These are phyloP conservation scores for Yarrowia divulgata DNA, from an alignment of 805 yeast genomes.

Conservation along the genomic window DNA sequence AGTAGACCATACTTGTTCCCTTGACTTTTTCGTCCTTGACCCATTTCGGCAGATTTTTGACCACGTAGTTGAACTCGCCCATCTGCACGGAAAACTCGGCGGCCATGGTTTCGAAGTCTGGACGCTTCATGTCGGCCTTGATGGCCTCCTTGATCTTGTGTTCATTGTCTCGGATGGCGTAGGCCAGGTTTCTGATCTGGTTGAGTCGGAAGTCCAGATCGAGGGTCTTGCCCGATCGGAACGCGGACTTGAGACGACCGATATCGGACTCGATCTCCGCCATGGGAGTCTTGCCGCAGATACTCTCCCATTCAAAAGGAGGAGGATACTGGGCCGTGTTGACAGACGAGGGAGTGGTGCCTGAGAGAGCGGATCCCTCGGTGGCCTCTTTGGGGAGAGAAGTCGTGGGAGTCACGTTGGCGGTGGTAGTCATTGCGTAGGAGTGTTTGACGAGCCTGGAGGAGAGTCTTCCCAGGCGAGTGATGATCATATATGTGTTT, in stretches of 20 bases:
- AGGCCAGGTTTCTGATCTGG: slow-evolving; percentile 72
- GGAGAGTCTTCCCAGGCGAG: not conserved
- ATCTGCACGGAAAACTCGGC: slow-evolving; percentile 62
- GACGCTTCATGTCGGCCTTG: slow-evolving; percentile 69
- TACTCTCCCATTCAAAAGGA: slow-evolving; percentile 22
- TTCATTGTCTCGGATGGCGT: slow-evolving; percentile 64
- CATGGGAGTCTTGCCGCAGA: slow-evolving; percentile 17
- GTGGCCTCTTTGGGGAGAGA: not conserved
- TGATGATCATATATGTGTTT: not conserved
- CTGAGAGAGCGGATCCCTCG: too few species aligned
- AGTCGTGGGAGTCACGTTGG: slow-evolving; percentile 1
- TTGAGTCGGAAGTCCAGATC: slow-evolving; percentile 62
- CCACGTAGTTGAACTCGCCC: slow-evolving; percentile 65
- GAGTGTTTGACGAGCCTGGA: not conserved
- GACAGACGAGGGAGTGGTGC: not conserved
- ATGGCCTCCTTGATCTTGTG: slow-evolving; percentile 65
- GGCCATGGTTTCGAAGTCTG: slow-evolving; percentile 65
- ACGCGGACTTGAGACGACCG: slow-evolving; percentile 49
- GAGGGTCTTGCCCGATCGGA: slow-evolving; percentile 57
- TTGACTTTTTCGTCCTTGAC: slow-evolving; percentile 55
- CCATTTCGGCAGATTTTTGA: slow-evolving; percentile 68
- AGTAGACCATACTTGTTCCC: slow-evolving; percentile 41
- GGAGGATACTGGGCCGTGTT: not conserved
- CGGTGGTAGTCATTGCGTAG: not conserved
- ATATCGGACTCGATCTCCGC: slow-evolving; percentile 6